Evolutionary conservation across 768 basidiomycete species (phyloP).

Genomic region (Leucocoprinus birnbaumii): DNA sequence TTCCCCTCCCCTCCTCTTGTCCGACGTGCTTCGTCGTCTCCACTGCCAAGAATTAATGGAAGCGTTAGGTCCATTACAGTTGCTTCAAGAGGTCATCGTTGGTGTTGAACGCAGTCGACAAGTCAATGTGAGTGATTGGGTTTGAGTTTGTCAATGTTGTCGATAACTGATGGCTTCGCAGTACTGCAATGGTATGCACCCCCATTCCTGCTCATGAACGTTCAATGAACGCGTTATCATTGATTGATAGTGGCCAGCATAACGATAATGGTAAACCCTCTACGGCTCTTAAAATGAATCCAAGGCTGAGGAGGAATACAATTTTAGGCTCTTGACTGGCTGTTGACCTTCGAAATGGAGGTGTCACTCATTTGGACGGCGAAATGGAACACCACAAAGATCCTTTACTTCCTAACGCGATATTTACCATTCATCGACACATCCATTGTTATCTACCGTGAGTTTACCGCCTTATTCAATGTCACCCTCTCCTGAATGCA

Average conservation of each 20-base stretch:
- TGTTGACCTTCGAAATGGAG: conserved; percentile 22
- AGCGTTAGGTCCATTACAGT: background rate
- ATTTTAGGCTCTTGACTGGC: conserved; percentile 17
- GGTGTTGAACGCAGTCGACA: conserved; percentile 6
- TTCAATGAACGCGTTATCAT: background rate
- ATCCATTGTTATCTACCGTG: conserved; percentile 11
- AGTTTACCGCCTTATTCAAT: background rate
- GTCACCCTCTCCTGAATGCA: background rate
- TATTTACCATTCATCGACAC: conserved; percentile 13
- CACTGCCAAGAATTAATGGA: background rate
- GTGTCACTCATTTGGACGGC: conserved; percentile 7
- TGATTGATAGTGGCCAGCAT: conserved; percentile 3
- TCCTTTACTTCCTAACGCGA: conserved; percentile 10
- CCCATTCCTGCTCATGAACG: background rate
- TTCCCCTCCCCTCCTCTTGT: background rate
- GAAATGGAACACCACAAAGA: conserved; percentile 9
- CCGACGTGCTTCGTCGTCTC: background rate
- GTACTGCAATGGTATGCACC: conserved; percentile 10
- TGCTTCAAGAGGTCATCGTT: background rate
- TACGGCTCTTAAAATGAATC: background rate
- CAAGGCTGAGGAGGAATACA: background rate
- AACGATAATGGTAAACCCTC: conserved; percentile 3
- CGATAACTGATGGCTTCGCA: background rate
- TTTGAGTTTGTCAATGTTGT: background rate
- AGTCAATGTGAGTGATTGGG: conserved; percentile 2